Conservation (phyloP, 2,329 filamentous ascomycete genomes). For the Geoglossum cookeanum region DNA sequence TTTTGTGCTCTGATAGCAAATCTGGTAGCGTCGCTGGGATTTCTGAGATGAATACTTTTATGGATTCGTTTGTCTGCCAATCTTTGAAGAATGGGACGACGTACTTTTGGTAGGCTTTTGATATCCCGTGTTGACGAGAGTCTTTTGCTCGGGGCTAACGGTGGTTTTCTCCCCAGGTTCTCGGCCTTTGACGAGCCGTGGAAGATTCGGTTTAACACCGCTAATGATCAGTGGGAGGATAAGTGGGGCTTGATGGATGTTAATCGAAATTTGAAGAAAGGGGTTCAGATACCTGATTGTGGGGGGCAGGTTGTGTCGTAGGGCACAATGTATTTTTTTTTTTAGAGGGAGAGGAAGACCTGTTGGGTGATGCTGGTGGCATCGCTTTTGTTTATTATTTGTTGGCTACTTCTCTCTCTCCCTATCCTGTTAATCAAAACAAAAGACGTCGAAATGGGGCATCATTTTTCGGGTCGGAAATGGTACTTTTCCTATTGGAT, state of each 20-base stretch:
- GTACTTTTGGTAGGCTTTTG: conserved; percentile 60
- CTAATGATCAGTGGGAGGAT: conserved; percentile 64
- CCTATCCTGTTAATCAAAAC: too few species aligned
- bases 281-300: conserved; percentile 74
- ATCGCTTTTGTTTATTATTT: background rate
- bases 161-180: conserved; percentile 34
- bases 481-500: too few species aligned
- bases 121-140: background rate
- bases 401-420: too few species aligned
- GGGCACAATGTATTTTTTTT: background rate
- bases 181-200: conserved; percentile 93
- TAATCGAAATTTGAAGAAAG: conserved; percentile 63
- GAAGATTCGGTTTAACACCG: conserved; percentile 58
- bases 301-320: conserved; percentile 44
- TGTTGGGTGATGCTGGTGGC: too few species aligned
- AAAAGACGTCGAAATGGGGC: too few species aligned
- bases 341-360: background rate
- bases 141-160: background rate
- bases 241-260: conserved; percentile 88
- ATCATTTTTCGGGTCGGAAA: too few species aligned
- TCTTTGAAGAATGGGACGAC: conserved; percentile 65
- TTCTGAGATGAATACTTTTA: conserved; percentile 64
- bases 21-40: conserved; percentile 61
- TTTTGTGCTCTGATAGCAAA: conserved; percentile 34
- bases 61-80: conserved; percentile 69